A percentile compares a stretch with the other conserved stretches of the same genome.
These are phyloP conservation scores for Nectriaceae sp. DNA, from an alignment of 2,329 filamentous ascomycete genomes.

Conservation along the genomic window DNA sequence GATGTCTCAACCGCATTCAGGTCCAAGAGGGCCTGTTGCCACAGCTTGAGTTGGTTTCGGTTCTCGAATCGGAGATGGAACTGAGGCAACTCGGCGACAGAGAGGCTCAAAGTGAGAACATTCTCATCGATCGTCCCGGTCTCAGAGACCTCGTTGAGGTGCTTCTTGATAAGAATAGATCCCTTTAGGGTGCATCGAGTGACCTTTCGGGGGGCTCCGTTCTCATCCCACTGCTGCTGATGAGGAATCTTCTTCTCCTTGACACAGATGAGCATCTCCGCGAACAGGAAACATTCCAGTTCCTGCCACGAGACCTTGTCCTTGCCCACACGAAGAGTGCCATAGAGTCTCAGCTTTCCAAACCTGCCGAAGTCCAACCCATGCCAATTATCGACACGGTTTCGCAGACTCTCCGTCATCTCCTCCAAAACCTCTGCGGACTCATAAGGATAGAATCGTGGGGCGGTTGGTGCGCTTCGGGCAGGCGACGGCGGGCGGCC, in stretches of 20 bases:
- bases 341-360: conserved; percentile 87
- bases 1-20: conserved; percentile 71
- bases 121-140: conserved; percentile 72
- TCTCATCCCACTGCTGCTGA: conserved; percentile 67
- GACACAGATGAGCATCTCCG: conserved; percentile 98
- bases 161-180: conserved; percentile 97
- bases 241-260: conserved; percentile 84
- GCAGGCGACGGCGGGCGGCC: conserved; percentile 62
- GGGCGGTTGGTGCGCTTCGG: conserved; percentile 51
- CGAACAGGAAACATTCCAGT: conserved; percentile 93
- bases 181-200: conserved; percentile 90
- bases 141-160: conserved; percentile 85
- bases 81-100: conserved; percentile 86
- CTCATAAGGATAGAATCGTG: conserved; percentile 71
- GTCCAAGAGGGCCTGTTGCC: conserved; percentile 85
- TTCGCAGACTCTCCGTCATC: conserved; percentile 81
- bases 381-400: conserved; percentile 97
- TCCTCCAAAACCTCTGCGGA: conserved; percentile 76
- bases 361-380: conserved; percentile 91
- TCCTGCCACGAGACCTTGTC: conserved; percentile 98
- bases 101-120: conserved; percentile 84
- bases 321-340: conserved; percentile 90
- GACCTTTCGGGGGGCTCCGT: conserved; percentile 59
- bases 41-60: conserved; percentile 80
- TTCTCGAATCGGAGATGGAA: conserved; percentile 92